Evolutionary conservation across 257 asterid species (phyloP).

Genomic region (Primulina huaijiensis): DNA sequence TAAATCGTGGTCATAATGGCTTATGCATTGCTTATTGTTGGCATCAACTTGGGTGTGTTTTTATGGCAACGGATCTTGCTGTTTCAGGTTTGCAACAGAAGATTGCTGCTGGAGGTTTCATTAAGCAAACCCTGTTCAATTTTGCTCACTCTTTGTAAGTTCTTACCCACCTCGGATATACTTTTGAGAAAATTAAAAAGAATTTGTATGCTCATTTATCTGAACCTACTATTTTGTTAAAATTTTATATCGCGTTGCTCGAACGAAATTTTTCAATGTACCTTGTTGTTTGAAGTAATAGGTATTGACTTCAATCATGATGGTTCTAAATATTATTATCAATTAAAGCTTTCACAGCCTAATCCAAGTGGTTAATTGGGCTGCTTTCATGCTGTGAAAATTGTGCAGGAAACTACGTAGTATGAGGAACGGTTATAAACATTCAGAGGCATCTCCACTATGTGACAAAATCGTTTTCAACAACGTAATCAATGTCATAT

Average conservation of each 20-base stretch:
- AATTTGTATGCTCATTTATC: not conserved
- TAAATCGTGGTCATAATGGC: not conserved
- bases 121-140: conserved; percentile 66
- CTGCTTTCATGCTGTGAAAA: conserved; percentile 15
- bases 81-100: conserved; percentile 82
- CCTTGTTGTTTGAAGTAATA: conserved; percentile 10
- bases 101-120: conserved; percentile 76
- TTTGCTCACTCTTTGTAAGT: conserved; percentile 80
- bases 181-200: conserved; percentile 12
- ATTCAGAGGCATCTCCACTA: conserved; percentile 62
- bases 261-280: not conserved
- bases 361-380: conserved; percentile 8
- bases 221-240: conserved; percentile 5
- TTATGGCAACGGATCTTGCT: conserved; percentile 10
- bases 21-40: conserved; percentile 1
- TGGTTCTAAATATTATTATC: not conserved
- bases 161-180: conserved; percentile 19
- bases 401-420: conserved; percentile 62
- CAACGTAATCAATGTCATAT: conserved; percentile 50
- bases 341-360: conserved; percentile 8
- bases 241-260: not conserved
- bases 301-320: conserved; percentile 8
- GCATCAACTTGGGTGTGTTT: conserved; percentile 13
- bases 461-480: conserved; percentile 80
- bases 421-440: conserved; percentile 68